These are phyloP conservation scores for Triadica sebifera DNA, from an alignment of 345 rosid species.

Conservation along the genomic window DNA sequence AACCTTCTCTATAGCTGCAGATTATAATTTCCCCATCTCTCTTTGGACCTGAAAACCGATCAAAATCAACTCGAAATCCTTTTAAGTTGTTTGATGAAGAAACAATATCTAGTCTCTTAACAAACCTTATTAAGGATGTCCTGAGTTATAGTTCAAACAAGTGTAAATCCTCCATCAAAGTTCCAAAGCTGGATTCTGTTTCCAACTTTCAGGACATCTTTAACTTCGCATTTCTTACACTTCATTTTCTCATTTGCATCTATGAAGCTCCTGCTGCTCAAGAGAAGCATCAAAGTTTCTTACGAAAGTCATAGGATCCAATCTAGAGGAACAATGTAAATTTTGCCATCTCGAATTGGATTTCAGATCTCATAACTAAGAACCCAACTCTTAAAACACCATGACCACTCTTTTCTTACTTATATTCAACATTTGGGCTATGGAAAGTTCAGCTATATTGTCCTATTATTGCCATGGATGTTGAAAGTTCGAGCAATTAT, in stretches of 20 bases:
- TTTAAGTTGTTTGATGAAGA: conserved; percentile 37
- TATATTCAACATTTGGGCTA: conserved; percentile 54
- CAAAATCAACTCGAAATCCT: conserved; percentile 37
- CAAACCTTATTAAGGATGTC: conserved; percentile 56
- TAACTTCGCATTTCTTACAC: conserved; percentile 63
- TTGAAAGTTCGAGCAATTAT: conserved; percentile 46
- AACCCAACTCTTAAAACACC: conserved; percentile 43
- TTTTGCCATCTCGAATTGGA: conserved; percentile 84
- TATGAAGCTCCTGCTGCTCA: conserved; percentile 66
- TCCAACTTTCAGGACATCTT: conserved; percentile 52
- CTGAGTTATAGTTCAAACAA: conserved; percentile 50
- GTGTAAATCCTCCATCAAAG: conserved; percentile 30
- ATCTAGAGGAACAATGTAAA: conserved; percentile 82
- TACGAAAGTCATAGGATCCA: conserved; percentile 65
- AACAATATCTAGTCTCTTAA: conserved; percentile 39
- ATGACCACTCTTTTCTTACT: conserved; percentile 72
- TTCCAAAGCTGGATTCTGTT: conserved; percentile 39
- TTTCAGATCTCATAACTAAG: conserved; percentile 43
- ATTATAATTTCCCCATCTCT: conserved; percentile 43
- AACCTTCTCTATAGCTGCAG: conserved; percentile 49
- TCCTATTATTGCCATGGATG: conserved; percentile 78
- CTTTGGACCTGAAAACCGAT: conserved; percentile 69
- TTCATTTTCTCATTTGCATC: conserved; percentile 62
- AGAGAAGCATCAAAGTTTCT: conserved; percentile 60
- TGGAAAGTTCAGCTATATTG: conserved; percentile 88